Evolutionary conservation across 352 stramenopile genomes (phyloP), one percentile per base, ranked within the genome.

Genomic region (Peronospora farinosa): DNA sequence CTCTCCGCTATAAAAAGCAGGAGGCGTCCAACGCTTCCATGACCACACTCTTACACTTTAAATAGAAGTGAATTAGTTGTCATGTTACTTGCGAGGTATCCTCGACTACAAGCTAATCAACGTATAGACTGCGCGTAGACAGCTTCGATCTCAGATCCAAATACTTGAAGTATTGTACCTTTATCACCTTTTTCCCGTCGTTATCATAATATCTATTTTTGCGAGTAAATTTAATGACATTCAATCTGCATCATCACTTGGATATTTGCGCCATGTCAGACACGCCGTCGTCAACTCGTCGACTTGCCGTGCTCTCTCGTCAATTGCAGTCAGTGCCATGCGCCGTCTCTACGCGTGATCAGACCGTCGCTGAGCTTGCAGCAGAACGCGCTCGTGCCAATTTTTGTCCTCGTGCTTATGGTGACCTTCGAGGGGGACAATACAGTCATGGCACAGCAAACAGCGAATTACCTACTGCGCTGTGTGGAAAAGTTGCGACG

Each of bases 381-480:
- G 28, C 64, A 0, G 77, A 88, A 58, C 77, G 77, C 11, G 42
- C 40, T 16, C 57, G 61, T 40, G 57, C 70, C 37, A 76, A 70
- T 25, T 88, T 88, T 40, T 68, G 60, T 15, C 39, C 68, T 41
- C 74, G 70, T 44, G 55, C 53, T 98, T 55, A 96, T 96, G 47
- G 95, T 96, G 38, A 98, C 95, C 1, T 97, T 98, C 16, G 95
- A 98, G 51, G 95, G 95, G 23, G 94, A 98, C 61, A 98, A 98
- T 69, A 92, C 95, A 17, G 96, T 98, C 72, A 86, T 98, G 52
- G 92, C 92, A 7, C 92, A 97, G 63, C 96, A 98, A 60, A 88
- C 79, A 8, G 83, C 78, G 5, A 63, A 70, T 45, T 93, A 90
- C 56, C 66, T 89, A 28, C 44, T 88, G 25, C 78, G 68, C 13